A percentile compares a stretch with the other conserved stretches of the same genome.
Conservation (phyloP, 257 asterid genomes). For the Solanum bukasovii region DNA sequence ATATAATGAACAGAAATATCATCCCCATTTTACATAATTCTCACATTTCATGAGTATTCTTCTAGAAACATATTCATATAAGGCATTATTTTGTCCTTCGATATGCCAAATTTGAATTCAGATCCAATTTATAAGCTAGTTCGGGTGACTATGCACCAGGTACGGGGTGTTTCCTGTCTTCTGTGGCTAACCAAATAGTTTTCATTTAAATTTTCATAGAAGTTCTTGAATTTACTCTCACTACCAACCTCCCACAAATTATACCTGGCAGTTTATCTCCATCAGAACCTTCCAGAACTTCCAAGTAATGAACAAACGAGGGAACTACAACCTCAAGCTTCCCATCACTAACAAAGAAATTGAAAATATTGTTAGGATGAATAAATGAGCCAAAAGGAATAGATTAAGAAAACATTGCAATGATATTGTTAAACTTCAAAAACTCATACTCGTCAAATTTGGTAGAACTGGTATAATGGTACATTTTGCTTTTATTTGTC, state of each 20-base stretch:
- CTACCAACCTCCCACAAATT: neutral
- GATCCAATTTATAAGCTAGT: neutral
- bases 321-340: conserved; percentile 93
- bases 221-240: neutral
- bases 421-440: neutral
- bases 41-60: neutral
- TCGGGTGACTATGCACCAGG: neutral
- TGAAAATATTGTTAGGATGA: neutral
- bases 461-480: neutral
- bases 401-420: neutral
- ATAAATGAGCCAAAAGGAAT: neutral
- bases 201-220: neutral
- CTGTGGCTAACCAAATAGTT: neutral
- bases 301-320: conserved; percentile 97
- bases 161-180: neutral
- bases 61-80: neutral
- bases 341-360: conserved; percentile 60
- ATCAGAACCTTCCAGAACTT: conserved; percentile 97
- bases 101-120: neutral
- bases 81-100: neutral
- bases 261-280: conserved; percentile 98
- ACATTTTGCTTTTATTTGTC: neutral
- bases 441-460: neutral
- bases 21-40: neutral
- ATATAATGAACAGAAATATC: neutral